phyloP scores from a whole-genome alignment of 2,329 filamentous ascomycete genomes.

The Sporothrix sp. region DNA sequence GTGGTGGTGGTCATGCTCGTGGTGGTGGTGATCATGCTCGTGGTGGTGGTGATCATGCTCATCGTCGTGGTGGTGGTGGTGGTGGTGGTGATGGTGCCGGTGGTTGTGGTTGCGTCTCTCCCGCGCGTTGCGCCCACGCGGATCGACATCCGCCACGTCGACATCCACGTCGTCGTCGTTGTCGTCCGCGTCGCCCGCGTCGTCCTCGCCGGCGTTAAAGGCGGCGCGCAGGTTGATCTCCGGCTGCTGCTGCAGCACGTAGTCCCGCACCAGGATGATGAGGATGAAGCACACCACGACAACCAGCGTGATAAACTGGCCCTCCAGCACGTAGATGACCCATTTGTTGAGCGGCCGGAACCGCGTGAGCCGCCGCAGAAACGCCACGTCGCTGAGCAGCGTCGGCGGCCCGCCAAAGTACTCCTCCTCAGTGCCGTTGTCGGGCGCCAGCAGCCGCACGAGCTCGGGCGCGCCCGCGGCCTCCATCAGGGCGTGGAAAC shows the following conservation, averaged over 20 bases:
- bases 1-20: neutral
- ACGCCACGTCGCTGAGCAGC: conserved; percentile 46
- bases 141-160: no score
- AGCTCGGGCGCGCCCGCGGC: conserved; percentile 19
- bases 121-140: neutral
- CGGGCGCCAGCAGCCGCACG: conserved; percentile 5
- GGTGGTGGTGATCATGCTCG: neutral
- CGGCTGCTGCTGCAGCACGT: conserved; percentile 96
- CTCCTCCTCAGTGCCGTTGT: conserved; percentile 19
- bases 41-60: neutral
- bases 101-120: neutral
- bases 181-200: neutral
- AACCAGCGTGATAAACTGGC: conserved; percentile 83
- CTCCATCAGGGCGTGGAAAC: conserved; percentile 24
- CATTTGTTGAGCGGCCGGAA: conserved; percentile 65
- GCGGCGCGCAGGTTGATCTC: conserved; percentile 72
- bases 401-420: conserved; percentile 27
- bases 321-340: conserved; percentile 76
- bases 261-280: conserved; percentile 93
- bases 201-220: conserved; percentile 34
- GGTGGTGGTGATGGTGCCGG: neutral
- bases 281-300: conserved; percentile 92
- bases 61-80: neutral
- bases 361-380: conserved; percentile 54
- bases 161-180: neutral